phyloP scores from a whole-genome alignment of 2,329 filamentous ascomycete species.

The Verticillium nubilum region DNA sequence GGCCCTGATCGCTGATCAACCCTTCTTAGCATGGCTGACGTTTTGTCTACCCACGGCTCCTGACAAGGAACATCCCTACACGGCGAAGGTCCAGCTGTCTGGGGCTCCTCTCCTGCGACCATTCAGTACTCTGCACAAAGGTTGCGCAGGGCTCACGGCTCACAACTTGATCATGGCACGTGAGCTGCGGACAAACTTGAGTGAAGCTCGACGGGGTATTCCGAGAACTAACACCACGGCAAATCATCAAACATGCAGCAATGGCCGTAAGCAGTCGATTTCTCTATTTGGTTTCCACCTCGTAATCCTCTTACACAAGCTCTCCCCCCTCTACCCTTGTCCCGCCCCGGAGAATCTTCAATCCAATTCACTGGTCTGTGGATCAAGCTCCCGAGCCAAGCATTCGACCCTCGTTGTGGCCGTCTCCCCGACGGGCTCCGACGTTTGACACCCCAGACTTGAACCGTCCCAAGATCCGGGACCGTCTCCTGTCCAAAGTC shows the following conservation, averaged over 20 bases:
- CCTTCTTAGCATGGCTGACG: background rate
- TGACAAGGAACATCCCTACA: background rate
- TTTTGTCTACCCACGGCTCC: background rate
- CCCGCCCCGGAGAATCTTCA: background rate
- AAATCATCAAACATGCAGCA: background rate
- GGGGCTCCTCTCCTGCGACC: background rate
- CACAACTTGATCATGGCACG: background rate
- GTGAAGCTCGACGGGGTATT: background rate
- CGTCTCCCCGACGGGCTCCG: background rate
- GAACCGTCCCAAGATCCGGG: background rate
- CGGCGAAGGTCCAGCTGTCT: background rate
- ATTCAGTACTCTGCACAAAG: background rate
- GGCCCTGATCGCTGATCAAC: background rate
- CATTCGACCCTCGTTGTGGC: background rate
- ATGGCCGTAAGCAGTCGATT: background rate
- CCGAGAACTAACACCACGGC: background rate
- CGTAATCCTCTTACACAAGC: background rate
- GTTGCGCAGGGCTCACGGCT: background rate
- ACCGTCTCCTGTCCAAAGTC: background rate
- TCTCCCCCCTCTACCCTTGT: background rate
- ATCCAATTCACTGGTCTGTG: background rate
- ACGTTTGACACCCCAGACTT: background rate
- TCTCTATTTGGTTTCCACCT: background rate
- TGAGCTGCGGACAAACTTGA: background rate
- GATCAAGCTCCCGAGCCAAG: background rate